phyloP scores from a whole-genome alignment of 148 eudicot genomes.

The Camellia granthamiana region DNA sequence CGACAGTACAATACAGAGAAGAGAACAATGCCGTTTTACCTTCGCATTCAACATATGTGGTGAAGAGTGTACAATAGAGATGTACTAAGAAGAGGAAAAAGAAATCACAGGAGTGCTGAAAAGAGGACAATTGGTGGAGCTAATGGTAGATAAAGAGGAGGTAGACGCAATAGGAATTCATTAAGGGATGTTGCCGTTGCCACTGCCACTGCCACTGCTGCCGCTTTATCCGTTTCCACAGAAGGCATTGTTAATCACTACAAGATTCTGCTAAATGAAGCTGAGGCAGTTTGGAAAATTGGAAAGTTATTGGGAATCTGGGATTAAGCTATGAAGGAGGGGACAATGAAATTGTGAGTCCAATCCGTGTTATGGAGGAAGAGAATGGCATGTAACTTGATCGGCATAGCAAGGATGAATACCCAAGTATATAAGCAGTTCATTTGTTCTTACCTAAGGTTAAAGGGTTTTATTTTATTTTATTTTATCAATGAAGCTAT shows the following conservation, averaged over 20 bases:
- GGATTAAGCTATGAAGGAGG: too few species aligned
- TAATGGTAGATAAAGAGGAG: background rate
- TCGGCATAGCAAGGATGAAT: background rate
- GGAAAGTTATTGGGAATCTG: too few species aligned
- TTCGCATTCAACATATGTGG: too few species aligned
- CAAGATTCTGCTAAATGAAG: too few species aligned
- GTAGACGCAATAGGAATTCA: background rate
- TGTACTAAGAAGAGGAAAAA: too few species aligned
- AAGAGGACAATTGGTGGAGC: background rate
- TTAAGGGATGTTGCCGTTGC: background rate
- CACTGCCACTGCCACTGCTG: background rate
- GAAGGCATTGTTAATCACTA: background rate
- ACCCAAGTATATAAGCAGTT: too few species aligned
- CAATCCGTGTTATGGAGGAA: background rate
- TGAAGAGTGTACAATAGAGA: too few species aligned
- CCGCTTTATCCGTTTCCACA: background rate
- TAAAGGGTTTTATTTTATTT: background rate
- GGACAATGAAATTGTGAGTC: too few species aligned
- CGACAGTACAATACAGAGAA: background rate
- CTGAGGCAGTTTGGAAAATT: too few species aligned
- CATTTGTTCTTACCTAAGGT: background rate
- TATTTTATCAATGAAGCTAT: too few species aligned
- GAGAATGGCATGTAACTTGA: background rate
- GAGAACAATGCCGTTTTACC: too few species aligned
- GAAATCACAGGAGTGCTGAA: background rate